Base-by-base conservation (phyloP, 2,329 filamentous ascomycete genomes). In the Alternaria metachromatica region DNA sequence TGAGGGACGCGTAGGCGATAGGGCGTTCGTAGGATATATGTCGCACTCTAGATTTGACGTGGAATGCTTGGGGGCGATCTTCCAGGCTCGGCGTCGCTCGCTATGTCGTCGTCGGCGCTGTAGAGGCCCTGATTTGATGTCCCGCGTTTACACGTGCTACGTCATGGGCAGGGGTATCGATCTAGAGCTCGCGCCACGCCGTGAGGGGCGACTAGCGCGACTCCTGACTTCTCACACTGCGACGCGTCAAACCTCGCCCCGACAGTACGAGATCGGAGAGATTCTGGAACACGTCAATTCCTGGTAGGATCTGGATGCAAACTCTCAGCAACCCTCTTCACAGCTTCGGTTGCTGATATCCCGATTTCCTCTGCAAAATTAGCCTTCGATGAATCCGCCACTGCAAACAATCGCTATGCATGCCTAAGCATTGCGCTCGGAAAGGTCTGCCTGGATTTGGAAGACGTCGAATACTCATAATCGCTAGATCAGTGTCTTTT, bases 121-220 rank as follows among this genome's bases (percentile, higher is more conserved):
- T 64, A 45, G 58, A 64, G 46, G 63, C 63, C 70, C 60, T 65
- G 68, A 62, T 72, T 71, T 71, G 69, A 51, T 67, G 64, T 63
- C 63, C 66, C 61, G 62, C 64, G 53, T 62, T 57, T 33, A 55
- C 44, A 63, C 49, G 55, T 10, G 59, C 48, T 77, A 70, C 75
- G 75, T 77, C 74, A 77, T 76, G 20, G 49, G 61, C 74, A 75
- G 65, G 73, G 72, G 64, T 73, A 23, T 11, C 33, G 33, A 37
- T 55, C 58, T 55, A 10, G 59, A 53, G 45, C 51, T 50, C 18
- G 58, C 65, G 65, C 67, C 67, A 72, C 66, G 41, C 41, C 20
- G 21, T 2, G 48, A 53, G 30, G 33, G 48, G 55, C 51, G 37
- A 30, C 43, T 46, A 33, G 55, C 43, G 49, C 49, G 28, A 33